These are phyloP conservation scores for Daldinia decipiens DNA, from an alignment of 495 filamentous ascomycete genomes.

Conservation along the genomic window DNA sequence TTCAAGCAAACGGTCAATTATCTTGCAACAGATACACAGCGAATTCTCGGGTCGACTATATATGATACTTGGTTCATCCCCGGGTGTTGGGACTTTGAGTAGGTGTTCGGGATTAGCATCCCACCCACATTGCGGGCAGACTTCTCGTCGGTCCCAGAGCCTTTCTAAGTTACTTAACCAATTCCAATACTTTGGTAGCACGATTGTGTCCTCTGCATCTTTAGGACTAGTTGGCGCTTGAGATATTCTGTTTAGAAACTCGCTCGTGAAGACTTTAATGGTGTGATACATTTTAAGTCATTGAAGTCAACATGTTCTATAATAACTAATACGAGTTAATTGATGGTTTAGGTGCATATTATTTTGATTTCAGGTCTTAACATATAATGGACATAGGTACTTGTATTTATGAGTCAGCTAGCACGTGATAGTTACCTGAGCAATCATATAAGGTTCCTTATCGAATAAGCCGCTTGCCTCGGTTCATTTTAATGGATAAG, in stretches of 20 bases:
- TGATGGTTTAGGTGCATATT: too few relatives aligned
- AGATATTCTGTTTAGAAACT: constrained; percentile 9
- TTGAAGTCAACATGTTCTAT: too few relatives aligned
- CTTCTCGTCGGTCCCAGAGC: constrained; percentile 1
- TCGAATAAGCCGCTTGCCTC: constrained; percentile 31
- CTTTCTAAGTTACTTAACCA: not conserved
- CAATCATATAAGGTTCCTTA: constrained; percentile 17
- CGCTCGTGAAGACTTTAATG: not conserved
- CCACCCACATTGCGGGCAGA: constrained; percentile 1
- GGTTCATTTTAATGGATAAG: constrained; percentile 31
- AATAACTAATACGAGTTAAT: too few relatives aligned
- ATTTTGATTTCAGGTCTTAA: too few relatives aligned
- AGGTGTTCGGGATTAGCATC: constrained; percentile 1
- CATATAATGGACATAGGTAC: too few relatives aligned
- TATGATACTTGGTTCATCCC: not conserved
- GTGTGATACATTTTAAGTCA: not conserved
- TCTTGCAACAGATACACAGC: not conserved
- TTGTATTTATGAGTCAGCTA: not conserved
- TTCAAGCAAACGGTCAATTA: not conserved
- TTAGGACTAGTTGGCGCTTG: constrained; percentile 5
- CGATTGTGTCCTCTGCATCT: not conserved
- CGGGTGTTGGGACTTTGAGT: not conserved
- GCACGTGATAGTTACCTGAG: constrained; percentile 6
- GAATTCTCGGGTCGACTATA: not conserved
- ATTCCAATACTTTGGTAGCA: constrained; percentile 2